Conservation (phyloP, 176 grass and related monocot species). For the Elaeis guineensis region DNA sequence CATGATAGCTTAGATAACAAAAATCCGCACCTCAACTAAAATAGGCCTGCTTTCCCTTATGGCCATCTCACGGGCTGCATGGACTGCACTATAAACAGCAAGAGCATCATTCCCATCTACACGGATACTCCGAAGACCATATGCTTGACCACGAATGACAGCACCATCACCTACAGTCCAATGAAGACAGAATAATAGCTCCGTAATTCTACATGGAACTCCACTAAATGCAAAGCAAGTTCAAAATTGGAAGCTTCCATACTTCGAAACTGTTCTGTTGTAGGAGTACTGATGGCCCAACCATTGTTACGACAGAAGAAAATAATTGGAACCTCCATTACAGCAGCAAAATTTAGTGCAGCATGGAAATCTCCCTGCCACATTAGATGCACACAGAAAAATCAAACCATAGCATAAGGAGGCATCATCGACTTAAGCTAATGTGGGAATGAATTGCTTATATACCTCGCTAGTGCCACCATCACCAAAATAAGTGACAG, state of each 20-base stretch:
- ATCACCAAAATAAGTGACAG: slow-evolving; percentile 81
- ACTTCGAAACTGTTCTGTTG: slow-evolving; percentile 89
- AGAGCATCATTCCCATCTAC: slow-evolving; percentile 90
- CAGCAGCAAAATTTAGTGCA: slow-evolving; percentile 84
- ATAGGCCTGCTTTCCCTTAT: slow-evolving; percentile 71
- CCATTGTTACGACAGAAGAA: slow-evolving; percentile 99
- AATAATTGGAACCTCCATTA: slow-evolving; percentile 70
- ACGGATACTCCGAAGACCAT: slow-evolving; percentile 80
- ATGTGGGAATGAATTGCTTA: neutral
- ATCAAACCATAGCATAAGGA: neutral
- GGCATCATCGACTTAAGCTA: no score
- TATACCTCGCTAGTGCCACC: slow-evolving; percentile 89
- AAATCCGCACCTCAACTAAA: slow-evolving; percentile 66
- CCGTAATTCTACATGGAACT: no score
- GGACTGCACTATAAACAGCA: slow-evolving; percentile 84
- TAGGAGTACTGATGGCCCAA: slow-evolving; percentile 97
- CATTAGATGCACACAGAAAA: slow-evolving; percentile 23
- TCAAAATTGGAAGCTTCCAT: slow-evolving; percentile 13
- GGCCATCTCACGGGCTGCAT: slow-evolving; percentile 79
- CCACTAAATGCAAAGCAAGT: neutral
- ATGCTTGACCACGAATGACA: slow-evolving; percentile 78
- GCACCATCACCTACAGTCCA: slow-evolving; percentile 68
- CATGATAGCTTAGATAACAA: no score
- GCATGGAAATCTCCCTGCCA: slow-evolving; percentile 92
- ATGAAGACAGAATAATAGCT: neutral